Percentiles rank a stretch among this genome's conserved stretches.
phyloP scores from a whole-genome alignment of 2,329 filamentous ascomycete species.

The Penicillium janthinellum region DNA sequence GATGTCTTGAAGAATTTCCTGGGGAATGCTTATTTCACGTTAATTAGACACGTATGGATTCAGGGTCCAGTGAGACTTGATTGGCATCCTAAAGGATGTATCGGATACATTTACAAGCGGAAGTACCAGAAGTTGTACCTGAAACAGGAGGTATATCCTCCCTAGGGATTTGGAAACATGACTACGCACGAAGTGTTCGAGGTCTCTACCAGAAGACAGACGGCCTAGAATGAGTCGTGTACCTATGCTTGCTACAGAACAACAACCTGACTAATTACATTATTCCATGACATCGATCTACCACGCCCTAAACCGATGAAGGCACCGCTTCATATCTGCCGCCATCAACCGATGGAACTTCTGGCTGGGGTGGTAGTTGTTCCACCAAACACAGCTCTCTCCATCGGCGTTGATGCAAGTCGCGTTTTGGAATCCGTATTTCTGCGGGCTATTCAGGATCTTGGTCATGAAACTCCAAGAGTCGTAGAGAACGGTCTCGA shows the following conservation, averaged over 20 bases:
- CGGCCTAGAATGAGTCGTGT: not conserved
- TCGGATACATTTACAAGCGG: not conserved
- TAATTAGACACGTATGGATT: not conserved
- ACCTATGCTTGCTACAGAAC: not conserved
- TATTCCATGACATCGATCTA: constrained; percentile 11
- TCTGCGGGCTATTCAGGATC: constrained; percentile 28
- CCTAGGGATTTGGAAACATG: too few relatives aligned
- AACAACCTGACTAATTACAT: not conserved
- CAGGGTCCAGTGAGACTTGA: not conserved
- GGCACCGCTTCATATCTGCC: constrained; percentile 32
- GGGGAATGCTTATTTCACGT: too few relatives aligned
- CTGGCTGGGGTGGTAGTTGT: constrained; percentile 34
- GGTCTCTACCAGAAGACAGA: not conserved
- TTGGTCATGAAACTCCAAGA: constrained; percentile 34
- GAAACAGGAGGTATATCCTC: constrained; percentile 5
- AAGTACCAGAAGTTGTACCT: constrained; percentile 5
- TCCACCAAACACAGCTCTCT: constrained; percentile 36
- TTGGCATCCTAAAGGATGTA: not conserved
- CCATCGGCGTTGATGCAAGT: constrained; percentile 35
- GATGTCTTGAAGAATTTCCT: not conserved
- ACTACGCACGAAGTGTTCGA: not conserved
- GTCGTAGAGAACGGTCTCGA: constrained; percentile 31
- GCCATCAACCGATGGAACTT: constrained; percentile 35
- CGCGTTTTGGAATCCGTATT: constrained; percentile 31
- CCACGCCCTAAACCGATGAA: constrained; percentile 30